Base-by-base conservation (phyloP, 768 basidiomycete species). In the Pleurotus tuber-regium region DNA sequence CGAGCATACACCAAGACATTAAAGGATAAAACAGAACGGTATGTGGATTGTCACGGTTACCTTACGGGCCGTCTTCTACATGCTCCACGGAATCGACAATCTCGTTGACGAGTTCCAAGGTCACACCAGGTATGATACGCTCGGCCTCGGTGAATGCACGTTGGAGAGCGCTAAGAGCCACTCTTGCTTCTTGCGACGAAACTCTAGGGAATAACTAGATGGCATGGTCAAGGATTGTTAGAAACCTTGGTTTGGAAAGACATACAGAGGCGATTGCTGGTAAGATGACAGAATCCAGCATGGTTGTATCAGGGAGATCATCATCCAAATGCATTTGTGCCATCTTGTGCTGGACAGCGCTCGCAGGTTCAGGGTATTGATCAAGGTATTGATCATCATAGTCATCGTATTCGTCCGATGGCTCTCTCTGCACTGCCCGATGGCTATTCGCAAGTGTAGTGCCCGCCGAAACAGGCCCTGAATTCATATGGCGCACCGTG, bases 251-350 rank as follows among this genome's bases (percentile, higher is more conserved):
- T 43, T 19, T 12, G n/a, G 10, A 48, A 43, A 18, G 1, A 72
- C 87, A 67, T 59, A 98, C 96, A 55, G 92, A 95, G 38, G 94
- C 91, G 60, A 98, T 86, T n/a, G 94, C 94, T 19, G 97, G 97
- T 24, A 98, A 71, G 46, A 98, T 86, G 25, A 99, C 96, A 2
- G 92, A 92, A 61, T 97, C 94, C 30, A 98, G 75, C 86, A 98
- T 96, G n/a, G 89, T 86, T 23, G 88, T 88, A 63, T 91, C 89
- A 4, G 87, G 83, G 36, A 88, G 67, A 18, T 82, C 82, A 31
- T 83, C 82, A 21, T 83, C 83, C 35, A 54, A 6, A 39, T 76
- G 74, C 12, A 74, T 69, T 21, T 74, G 71, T 25, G 68, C 65
- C 61, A 78, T 56, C 56, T 77, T 77, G 54, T 83, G 77, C 26